Conservation (phyloP, 2,329 filamentous ascomycete genomes). For the Pseudocercospora pini-densiflorae region DNA sequence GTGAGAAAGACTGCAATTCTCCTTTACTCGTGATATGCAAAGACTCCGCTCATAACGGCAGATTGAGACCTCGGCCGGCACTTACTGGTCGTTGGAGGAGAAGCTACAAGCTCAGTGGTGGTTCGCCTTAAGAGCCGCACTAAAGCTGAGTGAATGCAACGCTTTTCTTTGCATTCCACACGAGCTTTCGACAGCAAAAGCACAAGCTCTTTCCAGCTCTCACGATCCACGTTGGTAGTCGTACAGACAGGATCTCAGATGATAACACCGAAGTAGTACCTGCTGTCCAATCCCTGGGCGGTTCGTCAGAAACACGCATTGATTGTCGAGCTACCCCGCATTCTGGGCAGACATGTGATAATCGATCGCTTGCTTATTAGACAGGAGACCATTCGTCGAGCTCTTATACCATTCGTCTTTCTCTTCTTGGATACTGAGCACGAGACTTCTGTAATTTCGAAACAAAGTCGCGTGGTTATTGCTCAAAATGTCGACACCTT, state of each 20-base stretch:
- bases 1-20: not conserved
- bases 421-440: constrained; percentile 15
- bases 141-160: not conserved
- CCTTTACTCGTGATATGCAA: not conserved
- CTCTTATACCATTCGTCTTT: not conserved
- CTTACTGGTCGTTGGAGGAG: not conserved
- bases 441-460: constrained; percentile 2
- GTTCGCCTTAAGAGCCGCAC: not conserved
- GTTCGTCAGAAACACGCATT: constrained; percentile 11
- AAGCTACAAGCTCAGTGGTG: not conserved
- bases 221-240: not conserved
- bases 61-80: not conserved
- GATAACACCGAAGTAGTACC: constrained; percentile 15
- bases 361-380: constrained; percentile 16
- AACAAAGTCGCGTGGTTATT: not conserved
- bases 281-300: constrained; percentile 4
- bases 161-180: not conserved
- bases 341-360: constrained; percentile 15
- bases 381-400: not conserved
- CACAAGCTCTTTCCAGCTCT: not conserved
- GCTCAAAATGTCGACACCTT: constrained; percentile 26
- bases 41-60: not conserved
- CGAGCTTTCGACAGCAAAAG: not conserved
- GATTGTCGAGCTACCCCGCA: constrained; percentile 23
- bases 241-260: not conserved